Evolutionary conservation across 108 stramenopile species (phyloP), one percentile per base, ranked within the genome.

Genomic region (Seminavis robusta): DNA sequence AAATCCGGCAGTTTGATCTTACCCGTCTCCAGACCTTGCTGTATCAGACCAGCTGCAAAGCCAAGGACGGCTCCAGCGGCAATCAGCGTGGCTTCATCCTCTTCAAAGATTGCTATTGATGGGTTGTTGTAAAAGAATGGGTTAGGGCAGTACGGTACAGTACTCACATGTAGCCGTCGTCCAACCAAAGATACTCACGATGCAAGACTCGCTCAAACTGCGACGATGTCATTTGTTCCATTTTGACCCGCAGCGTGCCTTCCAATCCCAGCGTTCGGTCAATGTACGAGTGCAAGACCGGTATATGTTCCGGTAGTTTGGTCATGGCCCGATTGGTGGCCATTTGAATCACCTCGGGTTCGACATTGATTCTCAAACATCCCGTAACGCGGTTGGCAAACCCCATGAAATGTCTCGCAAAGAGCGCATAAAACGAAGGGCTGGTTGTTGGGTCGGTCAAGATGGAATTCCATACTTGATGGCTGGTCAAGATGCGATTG

Each of bases 51-150:
- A 6, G 95, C 94, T 0, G 67, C 50, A 34, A 90, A 93, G 4
- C 97, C 97, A 4, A 98, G 59, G 11, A 79, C 87, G 19, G 80
- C 97, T 16, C 97, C 97, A 3, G 95, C 94, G 1, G 95, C 9
- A 51, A 98, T 96, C 15, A 98, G 75, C 32, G 96, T 97, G 58
- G 92, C 61, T 62, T 98, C 97, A 60, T 98, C 97, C 61, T 95
- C 92, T 73, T 98, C 89, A 67, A 98, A 98, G 47, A 97, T 92
- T 1, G 97, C n/a, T n/a, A n/a, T n/a, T n/a, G n/a, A n/a, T n/a
- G n/a, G n/a, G n/a, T n/a, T 85, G n/a, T n/a, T n/a, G n/a, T n/a
- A n/a, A n/a, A n/a, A n/a, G n/a, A n/a, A n/a, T n/a, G n/a, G n/a
- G n/a, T n/a, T n/a, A n/a, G n/a, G n/a, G n/a, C n/a, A n/a, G n/a